These are phyloP conservation scores for Malassezia brasiliensis DNA, from an alignment of 1,284 basidiomycete genomes.

Conservation along the genomic window DNA sequence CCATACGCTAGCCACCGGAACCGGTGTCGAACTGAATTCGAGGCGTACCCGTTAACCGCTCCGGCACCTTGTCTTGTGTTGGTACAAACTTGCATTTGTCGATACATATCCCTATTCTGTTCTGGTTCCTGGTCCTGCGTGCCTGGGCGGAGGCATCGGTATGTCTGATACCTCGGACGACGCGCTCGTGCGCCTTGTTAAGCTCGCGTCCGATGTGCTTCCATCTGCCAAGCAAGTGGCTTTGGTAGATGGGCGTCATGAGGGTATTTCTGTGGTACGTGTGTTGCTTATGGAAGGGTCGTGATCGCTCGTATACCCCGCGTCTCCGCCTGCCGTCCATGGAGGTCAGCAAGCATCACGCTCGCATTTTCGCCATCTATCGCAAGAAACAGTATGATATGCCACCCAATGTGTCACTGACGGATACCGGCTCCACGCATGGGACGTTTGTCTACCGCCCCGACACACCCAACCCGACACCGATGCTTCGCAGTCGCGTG, in stretches of 20 bases:
- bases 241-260: conserved; percentile 14
- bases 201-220: conserved; percentile 18
- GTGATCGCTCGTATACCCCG: conserved; percentile 21
- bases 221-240: conserved; percentile 18
- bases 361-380: conserved; percentile 16
- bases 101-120: too few species aligned
- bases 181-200: conserved; percentile 21
- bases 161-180: background rate
- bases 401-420: conserved; percentile 10
- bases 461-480: background rate
- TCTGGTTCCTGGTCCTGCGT: background rate
- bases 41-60: conserved; percentile 22
- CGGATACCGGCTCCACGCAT: conserved; percentile 24
- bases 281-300: conserved; percentile 9
- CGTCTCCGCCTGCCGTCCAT: conserved; percentile 23
- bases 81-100: too few species aligned
- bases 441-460: conserved; percentile 16
- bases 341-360: conserved; percentile 27
- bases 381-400: background rate
- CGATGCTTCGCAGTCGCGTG: background rate
- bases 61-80: conserved; percentile 17
- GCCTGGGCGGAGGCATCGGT: background rate
- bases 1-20: conserved; percentile 17
- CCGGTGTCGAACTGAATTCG: conserved; percentile 17
- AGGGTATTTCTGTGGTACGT: conserved; percentile 11